These are phyloP conservation scores for Clavispora vitiphila DNA, from an alignment of 805 yeast species.

Conservation along the genomic window DNA sequence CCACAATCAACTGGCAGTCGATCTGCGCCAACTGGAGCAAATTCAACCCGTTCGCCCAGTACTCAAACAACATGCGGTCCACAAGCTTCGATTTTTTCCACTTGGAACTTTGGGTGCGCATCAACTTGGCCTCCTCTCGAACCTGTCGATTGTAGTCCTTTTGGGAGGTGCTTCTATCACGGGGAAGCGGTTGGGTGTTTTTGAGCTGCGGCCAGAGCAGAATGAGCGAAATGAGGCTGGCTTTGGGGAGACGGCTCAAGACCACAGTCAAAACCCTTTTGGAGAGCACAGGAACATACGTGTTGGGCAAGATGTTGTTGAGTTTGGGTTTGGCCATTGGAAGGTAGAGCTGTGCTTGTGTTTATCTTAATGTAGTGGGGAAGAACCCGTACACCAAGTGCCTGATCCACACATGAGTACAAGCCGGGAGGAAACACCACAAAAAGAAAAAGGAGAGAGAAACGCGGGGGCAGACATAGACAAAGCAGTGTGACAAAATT, in stretches of 20 bases:
- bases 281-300: constrained; percentile 31
- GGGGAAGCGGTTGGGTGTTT: constrained; percentile 18
- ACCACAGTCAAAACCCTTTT: constrained; percentile 16
- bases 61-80: constrained; percentile 43
- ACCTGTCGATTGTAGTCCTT: constrained; percentile 6
- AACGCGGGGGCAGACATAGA: no score
- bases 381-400: background rate
- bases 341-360: constrained; percentile 1
- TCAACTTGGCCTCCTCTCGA: constrained; percentile 7
- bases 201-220: constrained; percentile 31
- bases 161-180: constrained; percentile 1
- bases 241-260: constrained; percentile 26
- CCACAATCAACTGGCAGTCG: constrained; percentile 61
- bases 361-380: background rate
- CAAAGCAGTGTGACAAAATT: no score
- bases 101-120: constrained; percentile 7
- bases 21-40: constrained; percentile 64
- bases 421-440: no score
- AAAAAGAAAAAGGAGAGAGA: background rate
- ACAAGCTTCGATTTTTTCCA: constrained; percentile 30
- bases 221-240: constrained; percentile 27
- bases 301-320: constrained; percentile 33
- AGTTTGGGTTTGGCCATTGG: constrained; percentile 7
- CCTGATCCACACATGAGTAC: no score
- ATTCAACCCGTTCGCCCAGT: constrained; percentile 56